These are phyloP conservation scores for Lonicera japonica DNA, from an alignment of 129 eudicot species.

Conservation along the genomic window DNA sequence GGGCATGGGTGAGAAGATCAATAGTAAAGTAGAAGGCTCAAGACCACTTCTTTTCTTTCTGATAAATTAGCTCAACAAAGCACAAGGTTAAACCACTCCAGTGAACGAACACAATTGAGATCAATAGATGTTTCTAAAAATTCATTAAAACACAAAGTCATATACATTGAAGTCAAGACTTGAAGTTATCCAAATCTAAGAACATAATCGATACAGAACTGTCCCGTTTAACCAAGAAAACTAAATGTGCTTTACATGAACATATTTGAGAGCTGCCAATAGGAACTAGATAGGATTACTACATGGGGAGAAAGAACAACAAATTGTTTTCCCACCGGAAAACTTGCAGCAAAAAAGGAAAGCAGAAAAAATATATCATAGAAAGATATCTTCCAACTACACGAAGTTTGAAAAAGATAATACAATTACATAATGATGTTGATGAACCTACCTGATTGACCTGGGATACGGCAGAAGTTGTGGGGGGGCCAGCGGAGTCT, in stretches of 20 bases:
- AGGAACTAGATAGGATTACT: background rate
- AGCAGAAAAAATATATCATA: background rate
- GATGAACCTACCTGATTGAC: slow-evolving; percentile 53
- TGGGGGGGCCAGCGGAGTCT: slow-evolving; percentile 43
- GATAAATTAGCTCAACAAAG: background rate
- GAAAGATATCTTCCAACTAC: background rate
- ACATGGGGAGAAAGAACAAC: background rate
- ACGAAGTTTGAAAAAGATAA: background rate
- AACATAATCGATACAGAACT: background rate
- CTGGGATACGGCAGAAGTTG: slow-evolving; percentile 44
- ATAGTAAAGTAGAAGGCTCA: no score
- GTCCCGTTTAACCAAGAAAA: background rate
- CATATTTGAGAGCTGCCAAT: background rate
- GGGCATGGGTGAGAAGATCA: no score
- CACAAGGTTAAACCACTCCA: background rate
- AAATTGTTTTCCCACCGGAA: background rate
- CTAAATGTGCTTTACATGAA: background rate
- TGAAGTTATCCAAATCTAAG: background rate
- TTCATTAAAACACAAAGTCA: background rate
- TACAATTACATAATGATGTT: background rate
- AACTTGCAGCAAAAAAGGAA: background rate
- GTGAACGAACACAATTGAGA: background rate
- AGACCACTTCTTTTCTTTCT: background rate
- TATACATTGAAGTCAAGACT: background rate
- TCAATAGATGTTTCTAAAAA: no score